phyloP scores from a whole-genome alignment of 2,329 filamentous ascomycete genomes.

The Emergomyces pasteurianus region DNA sequence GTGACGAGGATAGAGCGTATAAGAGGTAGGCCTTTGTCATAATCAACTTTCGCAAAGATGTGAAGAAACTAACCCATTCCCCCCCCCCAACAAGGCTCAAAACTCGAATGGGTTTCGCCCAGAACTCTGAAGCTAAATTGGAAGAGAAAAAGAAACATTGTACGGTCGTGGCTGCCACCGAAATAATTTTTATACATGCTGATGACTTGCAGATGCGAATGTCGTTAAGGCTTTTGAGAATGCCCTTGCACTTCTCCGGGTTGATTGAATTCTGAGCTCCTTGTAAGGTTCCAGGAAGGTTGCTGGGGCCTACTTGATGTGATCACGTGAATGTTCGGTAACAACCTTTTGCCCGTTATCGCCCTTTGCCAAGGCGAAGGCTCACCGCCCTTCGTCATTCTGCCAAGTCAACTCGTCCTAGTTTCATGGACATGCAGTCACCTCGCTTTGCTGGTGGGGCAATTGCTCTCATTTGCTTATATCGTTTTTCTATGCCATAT shows the following conservation, averaged over 20 bases:
- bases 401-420: neutral
- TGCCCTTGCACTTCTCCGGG: constrained; percentile 32
- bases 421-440: neutral
- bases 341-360: no score
- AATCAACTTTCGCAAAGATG: neutral
- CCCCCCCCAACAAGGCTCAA: constrained; percentile 46
- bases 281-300: no score
- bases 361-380: neutral
- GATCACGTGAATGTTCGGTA: neutral
- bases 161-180: constrained; percentile 35
- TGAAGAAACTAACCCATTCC: constrained; percentile 4
- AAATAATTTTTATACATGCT: neutral
- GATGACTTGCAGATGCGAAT: constrained; percentile 24
- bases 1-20: constrained; percentile 64
- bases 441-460: neutral
- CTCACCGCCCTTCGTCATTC: constrained; percentile 7
- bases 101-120: constrained; percentile 66
- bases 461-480: neutral
- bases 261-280: constrained; percentile 15
- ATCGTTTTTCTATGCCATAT: neutral
- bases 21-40: constrained; percentile 48
- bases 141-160: constrained; percentile 69
- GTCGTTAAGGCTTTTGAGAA: constrained; percentile 38
- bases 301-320: neutral
- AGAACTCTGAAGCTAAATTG: constrained; percentile 58